Base-by-base conservation (phyloP, 305 asterid genomes). In the Andrographis paniculata region DNA sequence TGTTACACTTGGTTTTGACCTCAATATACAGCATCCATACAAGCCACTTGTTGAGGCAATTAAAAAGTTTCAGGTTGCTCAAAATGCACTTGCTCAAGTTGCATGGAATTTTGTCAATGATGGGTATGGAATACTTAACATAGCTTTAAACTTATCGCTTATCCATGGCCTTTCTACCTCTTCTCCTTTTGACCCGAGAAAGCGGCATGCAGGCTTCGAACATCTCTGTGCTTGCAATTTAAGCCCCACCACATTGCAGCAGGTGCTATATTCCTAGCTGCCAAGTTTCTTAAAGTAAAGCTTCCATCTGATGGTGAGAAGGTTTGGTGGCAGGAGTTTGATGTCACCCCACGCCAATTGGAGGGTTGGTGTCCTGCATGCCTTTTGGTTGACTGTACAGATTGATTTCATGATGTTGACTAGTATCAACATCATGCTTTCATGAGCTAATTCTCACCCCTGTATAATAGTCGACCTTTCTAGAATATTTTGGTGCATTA, bases 271-370 rank as follows among this genome's bases (percentile, higher is more conserved):
- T 91, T 91, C 62, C 96, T 91, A 42, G 99, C 99, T 61, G 96
- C 96, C 72, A 87, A 91, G 84, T 91, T 91, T 69, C 99, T 91
- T 53, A 81, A 81, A 79, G 96, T 91, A 55, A 91, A 87, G 93
- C 99, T 91, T 72, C 99, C 99, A 36, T 66, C 80, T 69, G 99
- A 91, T 45, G 87, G 88, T 20, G 96, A 86, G 75, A 86, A 82
- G 77, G 83, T 79, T 67, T 91, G 99, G 99, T 87, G 96, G 99
- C 96, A 83, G 73, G 99, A 91, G 82, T 83, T 91, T 71, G 96
- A 87, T 64, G 96, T 91, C 74, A 87, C 94, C 72, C 96, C 99
- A 60, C 94, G 93, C 71, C 99, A 91, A 70, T 77, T 91, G 73
- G 99, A 91, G 95, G 99, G 93, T 89, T 40, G 72, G 94, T 76